phyloP scores from a whole-genome alignment of 352 stramenopile genomes.

The Pythium brachiatum region DNA sequence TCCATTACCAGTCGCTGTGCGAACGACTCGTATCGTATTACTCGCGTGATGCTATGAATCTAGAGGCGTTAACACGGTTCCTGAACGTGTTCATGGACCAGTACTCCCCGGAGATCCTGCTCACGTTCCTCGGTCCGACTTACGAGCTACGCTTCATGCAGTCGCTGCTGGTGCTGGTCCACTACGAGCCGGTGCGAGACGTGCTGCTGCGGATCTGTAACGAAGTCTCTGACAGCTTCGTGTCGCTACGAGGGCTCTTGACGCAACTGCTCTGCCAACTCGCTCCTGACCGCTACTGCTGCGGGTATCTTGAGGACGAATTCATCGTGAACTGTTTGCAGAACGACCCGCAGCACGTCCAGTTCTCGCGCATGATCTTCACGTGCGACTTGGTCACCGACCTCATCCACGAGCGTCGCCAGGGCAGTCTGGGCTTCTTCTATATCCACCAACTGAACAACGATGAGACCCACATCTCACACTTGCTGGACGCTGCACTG shows the following conservation, averaged over 20 bases:
- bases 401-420: conserved; percentile 67
- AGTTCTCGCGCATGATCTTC: conserved; percentile 73
- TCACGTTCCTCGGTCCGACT: conserved; percentile 45
- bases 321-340: not conserved
- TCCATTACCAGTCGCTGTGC: conserved; percentile 28
- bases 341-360: conserved; percentile 40
- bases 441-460: conserved; percentile 43
- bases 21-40: conserved; percentile 39
- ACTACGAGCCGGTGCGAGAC: conserved; percentile 67
- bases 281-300: conserved; percentile 30
- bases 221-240: conserved; percentile 27
- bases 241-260: conserved; percentile 25
- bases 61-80: conserved; percentile 59
- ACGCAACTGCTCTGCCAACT: conserved; percentile 53
- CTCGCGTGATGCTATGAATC: conserved; percentile 58
- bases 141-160: conserved; percentile 46
- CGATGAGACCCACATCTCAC: conserved; percentile 26
- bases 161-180: conserved; percentile 54
- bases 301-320: conserved; percentile 5
- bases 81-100: conserved; percentile 69
- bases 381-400: conserved; percentile 78
- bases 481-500: conserved; percentile 45
- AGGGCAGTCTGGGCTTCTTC: conserved; percentile 51
- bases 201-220: conserved; percentile 57
- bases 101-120: conserved; percentile 49